Evolutionary conservation across 1,139 yeast species (phyloP), one percentile per base, ranked within the genome.

Genomic region (Williopsis jadinii): DNA sequence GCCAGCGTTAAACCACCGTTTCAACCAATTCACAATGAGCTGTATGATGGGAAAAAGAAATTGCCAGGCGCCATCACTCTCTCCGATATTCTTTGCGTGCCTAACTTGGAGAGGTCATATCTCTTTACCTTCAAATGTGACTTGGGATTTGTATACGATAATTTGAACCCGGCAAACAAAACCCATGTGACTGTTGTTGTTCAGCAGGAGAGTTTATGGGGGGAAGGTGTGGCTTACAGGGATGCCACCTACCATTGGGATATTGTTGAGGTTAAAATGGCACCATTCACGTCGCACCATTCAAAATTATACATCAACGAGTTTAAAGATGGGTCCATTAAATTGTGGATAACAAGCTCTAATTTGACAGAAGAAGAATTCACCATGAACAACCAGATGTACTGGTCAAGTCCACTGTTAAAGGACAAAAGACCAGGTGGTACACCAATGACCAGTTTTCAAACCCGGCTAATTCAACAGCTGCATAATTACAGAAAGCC

Each of bases 261-360:
- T 4, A 6, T 19, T 19, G 35, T 53, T 2, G 48, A 52, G 27
- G 50, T 63, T 10, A 11, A 28, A 3, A 63, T 65, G 67, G 58
- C 61, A 5, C 62, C 58, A 3, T 65, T 42, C 44, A 44, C 66
- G 1, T 70, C 81, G 3, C 88, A 82, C 54, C 88, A 82, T 55
- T 70, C 84, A 2, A 82, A 82, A 52, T 64, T 81, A 74, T 77
- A 81, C 70, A 61, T 82, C 12, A 80, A 80, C 53, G 64, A 73
- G 44, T 76, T 65, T 50, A 55, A 52, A 3, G 75, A 72, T 46
- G 56, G 56, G 1, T 56, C 69, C 1, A 58, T 71, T 28, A 77
- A 73, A 51, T 56, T 81, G 0, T 73, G 75, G n/a, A 63, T 81
- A 14, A 73, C 80, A 62, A 75, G 87, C 0, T 71, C 75, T 53